phyloP scores from a whole-genome alignment of 441 rosid genomes.

The Cnidoscolus chayamansa region DNA sequence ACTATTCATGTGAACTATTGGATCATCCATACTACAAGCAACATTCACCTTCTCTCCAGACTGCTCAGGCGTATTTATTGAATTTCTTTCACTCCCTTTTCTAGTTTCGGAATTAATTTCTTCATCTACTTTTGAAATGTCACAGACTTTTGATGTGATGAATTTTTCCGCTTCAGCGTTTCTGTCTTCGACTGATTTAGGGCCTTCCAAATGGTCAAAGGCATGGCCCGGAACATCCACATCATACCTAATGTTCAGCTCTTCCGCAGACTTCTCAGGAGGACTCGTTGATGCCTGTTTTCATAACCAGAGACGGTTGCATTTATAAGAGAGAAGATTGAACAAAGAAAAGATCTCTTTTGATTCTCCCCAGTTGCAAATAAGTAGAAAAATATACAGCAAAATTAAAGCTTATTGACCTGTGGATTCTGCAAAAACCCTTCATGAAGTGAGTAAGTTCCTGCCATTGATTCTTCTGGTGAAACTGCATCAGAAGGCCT shows the following conservation, averaged over 20 bases:
- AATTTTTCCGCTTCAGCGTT: constrained; percentile 9
- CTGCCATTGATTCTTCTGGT: constrained; percentile 19
- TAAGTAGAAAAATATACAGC: neutral
- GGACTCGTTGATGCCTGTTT: constrained; percentile 35
- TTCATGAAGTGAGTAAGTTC: constrained; percentile 3
- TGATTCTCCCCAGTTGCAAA: neutral
- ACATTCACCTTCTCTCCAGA: constrained; percentile 11
- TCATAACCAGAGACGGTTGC: constrained; percentile 12
- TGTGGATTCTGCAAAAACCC: constrained; percentile 24
- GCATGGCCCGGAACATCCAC: constrained; percentile 8
- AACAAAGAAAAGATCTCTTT: neutral
- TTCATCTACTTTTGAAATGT: constrained; percentile 21
- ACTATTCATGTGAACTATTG: neutral
- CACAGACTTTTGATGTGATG: constrained; percentile 5
- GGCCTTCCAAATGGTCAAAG: constrained; percentile 5
- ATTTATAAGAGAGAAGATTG: neutral
- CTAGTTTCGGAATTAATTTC: constrained; percentile 25
- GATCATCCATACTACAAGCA: constrained; percentile 18
- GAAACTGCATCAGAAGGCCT: constrained; percentile 12
- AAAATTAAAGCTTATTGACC: constrained; percentile 22
- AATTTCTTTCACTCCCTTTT: neutral
- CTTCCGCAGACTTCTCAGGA: constrained; percentile 31
- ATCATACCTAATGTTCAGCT: constrained; percentile 28
- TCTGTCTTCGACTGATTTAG: constrained; percentile 6
- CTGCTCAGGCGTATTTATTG: neutral